Evolutionary conservation across 2,329 filamentous ascomycete species (phyloP).

Genomic region (Fusarium udum): DNA sequence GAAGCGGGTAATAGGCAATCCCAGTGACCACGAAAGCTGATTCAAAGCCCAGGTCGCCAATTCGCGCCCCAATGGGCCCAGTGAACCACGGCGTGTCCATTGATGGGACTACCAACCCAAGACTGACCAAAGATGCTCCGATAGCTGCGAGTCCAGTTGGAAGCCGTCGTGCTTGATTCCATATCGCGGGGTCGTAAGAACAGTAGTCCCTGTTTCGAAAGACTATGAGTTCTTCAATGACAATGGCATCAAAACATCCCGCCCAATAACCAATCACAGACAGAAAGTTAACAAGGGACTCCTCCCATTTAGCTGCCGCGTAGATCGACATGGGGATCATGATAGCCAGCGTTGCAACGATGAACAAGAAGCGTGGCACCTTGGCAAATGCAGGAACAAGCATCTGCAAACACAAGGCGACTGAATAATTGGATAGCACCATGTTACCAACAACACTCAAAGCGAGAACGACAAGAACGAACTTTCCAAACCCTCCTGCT

Average conservation of each 20-base stretch:
- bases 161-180: slow-evolving; percentile 55
- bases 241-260: slow-evolving; percentile 54
- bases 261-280: slow-evolving; percentile 58
- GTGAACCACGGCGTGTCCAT: slow-evolving; percentile 57
- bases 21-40: slow-evolving; percentile 53
- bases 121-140: slow-evolving; percentile 53
- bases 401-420: slow-evolving; percentile 54
- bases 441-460: slow-evolving; percentile 52
- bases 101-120: slow-evolving; percentile 54
- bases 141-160: slow-evolving; percentile 56
- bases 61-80: slow-evolving; percentile 54
- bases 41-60: slow-evolving; percentile 59
- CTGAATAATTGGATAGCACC: slow-evolving; percentile 52
- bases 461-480: slow-evolving; percentile 46
- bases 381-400: slow-evolving; percentile 52
- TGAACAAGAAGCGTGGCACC: slow-evolving; percentile 55
- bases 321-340: slow-evolving; percentile 55
- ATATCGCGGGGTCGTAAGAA: slow-evolving; percentile 53
- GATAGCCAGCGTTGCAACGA: slow-evolving; percentile 52
- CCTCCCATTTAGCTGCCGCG: slow-evolving; percentile 54
- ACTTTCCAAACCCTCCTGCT: slow-evolving; percentile 48
- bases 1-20: slow-evolving; percentile 54
- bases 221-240: slow-evolving; percentile 55
- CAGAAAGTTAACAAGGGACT: slow-evolving; percentile 56
- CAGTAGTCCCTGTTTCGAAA: slow-evolving; percentile 54